Conservation (phyloP, 164 flowering plant genomes). For the Stephania cephalantha region DNA sequence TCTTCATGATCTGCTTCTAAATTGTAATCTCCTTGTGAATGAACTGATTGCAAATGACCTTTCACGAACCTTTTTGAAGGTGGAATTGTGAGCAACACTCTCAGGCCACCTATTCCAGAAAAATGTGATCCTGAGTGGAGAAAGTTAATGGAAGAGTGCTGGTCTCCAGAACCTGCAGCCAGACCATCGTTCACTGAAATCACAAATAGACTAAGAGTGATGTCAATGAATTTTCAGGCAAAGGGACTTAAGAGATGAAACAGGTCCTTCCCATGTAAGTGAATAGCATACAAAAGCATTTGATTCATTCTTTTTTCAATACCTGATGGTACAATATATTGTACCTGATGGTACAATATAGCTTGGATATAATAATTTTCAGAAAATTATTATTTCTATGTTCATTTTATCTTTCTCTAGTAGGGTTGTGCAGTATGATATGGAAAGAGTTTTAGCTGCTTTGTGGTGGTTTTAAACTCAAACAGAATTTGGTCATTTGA, state of each 20-base stretch:
- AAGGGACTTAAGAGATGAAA: conserved; percentile 20
- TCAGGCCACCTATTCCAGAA: conserved; percentile 67
- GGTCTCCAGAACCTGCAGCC: conserved; percentile 65
- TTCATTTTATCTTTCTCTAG: background rate
- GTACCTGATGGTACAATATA: too few species aligned
- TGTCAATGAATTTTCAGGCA: conserved; percentile 41
- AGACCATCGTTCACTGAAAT: conserved; percentile 80
- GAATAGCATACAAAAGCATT: conserved; percentile 1
- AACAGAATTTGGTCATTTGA: background rate
- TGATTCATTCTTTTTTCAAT: conserved; percentile 8
- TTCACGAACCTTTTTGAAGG: conserved; percentile 31
- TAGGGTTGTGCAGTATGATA: background rate
- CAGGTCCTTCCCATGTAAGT: background rate
- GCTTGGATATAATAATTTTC: conserved; percentile 2
- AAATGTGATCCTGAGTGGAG: conserved; percentile 74
- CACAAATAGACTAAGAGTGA: conserved; percentile 46
- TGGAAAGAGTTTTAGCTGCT: background rate
- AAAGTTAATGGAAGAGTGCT: conserved; percentile 73
- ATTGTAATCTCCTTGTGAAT: background rate
- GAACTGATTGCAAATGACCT: background rate
- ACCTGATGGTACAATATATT: background rate
- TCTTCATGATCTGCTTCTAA: background rate
- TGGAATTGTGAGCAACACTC: conserved; percentile 71
- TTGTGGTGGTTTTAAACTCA: background rate
- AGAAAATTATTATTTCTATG: background rate